Evolutionary conservation across 1,139 yeast genomes (phyloP).

Genomic region (Yamadazyma atlantica): DNA sequence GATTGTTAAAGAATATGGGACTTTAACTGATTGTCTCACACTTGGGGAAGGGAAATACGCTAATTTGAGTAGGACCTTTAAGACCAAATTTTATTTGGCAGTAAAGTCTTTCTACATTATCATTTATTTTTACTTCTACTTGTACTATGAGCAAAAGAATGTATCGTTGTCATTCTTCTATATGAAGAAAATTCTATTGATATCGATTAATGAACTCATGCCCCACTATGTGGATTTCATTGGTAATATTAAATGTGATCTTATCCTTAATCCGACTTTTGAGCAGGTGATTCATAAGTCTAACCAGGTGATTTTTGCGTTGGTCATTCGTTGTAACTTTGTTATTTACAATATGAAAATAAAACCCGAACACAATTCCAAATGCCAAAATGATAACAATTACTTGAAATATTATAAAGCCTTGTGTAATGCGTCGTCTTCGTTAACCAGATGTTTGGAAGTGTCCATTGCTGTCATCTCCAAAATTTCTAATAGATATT

Average conservation of each 20-base stretch:
- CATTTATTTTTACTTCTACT: conserved; percentile 38
- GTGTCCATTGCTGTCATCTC: conserved; percentile 36
- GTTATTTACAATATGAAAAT: conserved; percentile 18
- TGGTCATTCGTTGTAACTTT: conserved; percentile 30
- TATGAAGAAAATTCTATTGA: conserved; percentile 32
- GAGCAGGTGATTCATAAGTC: conserved; percentile 40
- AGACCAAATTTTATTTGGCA: conserved; percentile 28
- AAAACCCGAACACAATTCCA: conserved; percentile 19
- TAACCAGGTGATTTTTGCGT: conserved; percentile 32
- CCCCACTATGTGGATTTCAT: conserved; percentile 37
- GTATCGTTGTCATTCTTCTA: conserved; percentile 32
- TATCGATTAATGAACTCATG: conserved; percentile 35
- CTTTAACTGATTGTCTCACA: conserved; percentile 21
- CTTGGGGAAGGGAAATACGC: conserved; percentile 16
- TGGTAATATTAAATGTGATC: conserved; percentile 37
- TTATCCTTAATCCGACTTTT: conserved; percentile 41
- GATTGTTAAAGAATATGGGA: conserved; percentile 20
- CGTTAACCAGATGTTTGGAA: conserved; percentile 36
- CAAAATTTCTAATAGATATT: conserved; percentile 43
- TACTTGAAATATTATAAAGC: conserved; percentile 22
- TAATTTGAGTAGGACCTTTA: conserved; percentile 22
- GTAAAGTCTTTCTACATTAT: conserved; percentile 33
- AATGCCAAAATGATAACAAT: conserved; percentile 16
- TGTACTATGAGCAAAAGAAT: conserved; percentile 37
- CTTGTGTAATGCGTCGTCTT: conserved; percentile 29